Percentiles rank a stretch among this genome's conserved stretches.
phyloP scores from a whole-genome alignment of 164 flowering plant genomes.

The Stephania cephalantha region DNA sequence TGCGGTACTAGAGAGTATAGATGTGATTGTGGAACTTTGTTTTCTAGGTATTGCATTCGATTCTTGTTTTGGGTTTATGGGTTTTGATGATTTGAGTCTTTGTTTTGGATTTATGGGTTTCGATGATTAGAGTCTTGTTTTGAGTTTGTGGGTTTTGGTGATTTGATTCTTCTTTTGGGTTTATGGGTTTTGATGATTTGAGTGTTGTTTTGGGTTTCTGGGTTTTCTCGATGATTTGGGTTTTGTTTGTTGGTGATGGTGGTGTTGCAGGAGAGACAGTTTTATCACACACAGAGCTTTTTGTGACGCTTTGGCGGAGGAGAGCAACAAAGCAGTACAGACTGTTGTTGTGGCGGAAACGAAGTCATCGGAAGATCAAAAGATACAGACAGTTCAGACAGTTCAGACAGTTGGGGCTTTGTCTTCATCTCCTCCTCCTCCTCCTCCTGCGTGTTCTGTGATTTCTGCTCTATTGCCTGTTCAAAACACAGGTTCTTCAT shows the following conservation, averaged over 20 bases:
- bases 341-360: neutral
- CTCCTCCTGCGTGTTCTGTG: slow-evolving; percentile 33
- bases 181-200: neutral
- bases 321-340: slow-evolving; percentile 34
- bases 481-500: slow-evolving; percentile 42
- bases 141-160: neutral
- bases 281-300: slow-evolving; percentile 81
- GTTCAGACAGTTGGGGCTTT: slow-evolving; percentile 18
- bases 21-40: slow-evolving; percentile 88
- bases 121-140: neutral
- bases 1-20: slow-evolving; percentile 79
- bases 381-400: neutral
- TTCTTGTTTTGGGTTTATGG: no score
- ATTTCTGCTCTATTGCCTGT: slow-evolving; percentile 45
- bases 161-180: neutral
- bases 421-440: slow-evolving; percentile 23
- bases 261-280: slow-evolving; percentile 63
- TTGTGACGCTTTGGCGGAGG: slow-evolving; percentile 28
- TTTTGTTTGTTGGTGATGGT: neutral
- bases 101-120: neutral
- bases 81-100: no score
- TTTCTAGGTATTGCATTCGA: slow-evolving; percentile 49
- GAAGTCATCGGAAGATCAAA: slow-evolving; percentile 15
- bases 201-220: neutral
- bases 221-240: neutral